These are phyloP conservation scores for Blastocystis hominis DNA, from an alignment of 352 stramenopile genomes.

Conservation along the genomic window DNA sequence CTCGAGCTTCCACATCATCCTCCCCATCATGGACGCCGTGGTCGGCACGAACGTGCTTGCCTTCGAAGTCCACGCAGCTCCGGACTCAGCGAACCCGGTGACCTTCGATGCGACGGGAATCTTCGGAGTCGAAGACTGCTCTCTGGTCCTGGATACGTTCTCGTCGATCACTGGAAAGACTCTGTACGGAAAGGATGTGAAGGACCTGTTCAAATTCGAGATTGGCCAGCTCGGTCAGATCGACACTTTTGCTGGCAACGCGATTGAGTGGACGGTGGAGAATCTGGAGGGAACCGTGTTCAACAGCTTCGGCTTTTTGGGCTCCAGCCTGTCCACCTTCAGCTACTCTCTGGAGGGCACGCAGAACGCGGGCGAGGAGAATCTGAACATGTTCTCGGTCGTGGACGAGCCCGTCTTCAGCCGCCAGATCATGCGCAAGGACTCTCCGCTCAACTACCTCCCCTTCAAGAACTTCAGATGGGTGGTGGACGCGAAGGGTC, in stretches of 20 bases:
- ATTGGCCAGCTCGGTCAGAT: neutral
- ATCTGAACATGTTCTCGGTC: no score
- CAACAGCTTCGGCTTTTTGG: neutral
- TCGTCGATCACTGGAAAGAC: neutral
- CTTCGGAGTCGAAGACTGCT: neutral
- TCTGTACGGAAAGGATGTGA: neutral
- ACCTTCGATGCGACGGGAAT: conserved; percentile 20
- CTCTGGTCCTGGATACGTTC: neutral
- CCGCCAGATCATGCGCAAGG: no score
- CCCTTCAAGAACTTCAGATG: no score
- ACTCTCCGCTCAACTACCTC: no score
- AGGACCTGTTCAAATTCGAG: neutral
- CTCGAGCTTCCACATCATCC: conserved; percentile 14
- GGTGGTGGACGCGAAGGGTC: no score
- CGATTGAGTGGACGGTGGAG: neutral
- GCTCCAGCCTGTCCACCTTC: neutral
- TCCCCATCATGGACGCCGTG: neutral
- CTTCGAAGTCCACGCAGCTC: conserved; percentile 7
- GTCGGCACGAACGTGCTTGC: conserved; percentile 27
- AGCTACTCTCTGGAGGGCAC: neutral
- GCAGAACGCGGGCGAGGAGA: neutral
- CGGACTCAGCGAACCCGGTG: neutral
- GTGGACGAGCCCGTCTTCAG: no score
- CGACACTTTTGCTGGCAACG: neutral
- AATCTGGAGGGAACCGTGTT: neutral